Evolutionary conservation across 495 filamentous ascomycete species (phyloP).

Genomic region (Xylaria curta): DNA sequence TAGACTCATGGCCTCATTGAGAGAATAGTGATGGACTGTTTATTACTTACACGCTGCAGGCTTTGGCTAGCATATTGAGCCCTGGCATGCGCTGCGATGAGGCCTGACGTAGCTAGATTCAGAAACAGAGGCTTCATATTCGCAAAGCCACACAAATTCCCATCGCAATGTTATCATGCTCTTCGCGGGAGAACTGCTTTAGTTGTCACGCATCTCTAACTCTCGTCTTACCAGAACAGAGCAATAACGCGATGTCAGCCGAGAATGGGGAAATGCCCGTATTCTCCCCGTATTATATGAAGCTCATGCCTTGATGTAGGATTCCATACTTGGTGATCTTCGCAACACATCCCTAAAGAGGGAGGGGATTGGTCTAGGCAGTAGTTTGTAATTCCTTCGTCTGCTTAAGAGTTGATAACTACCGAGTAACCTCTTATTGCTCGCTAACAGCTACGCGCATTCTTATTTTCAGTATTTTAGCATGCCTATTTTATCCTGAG

Average conservation of each 20-base stretch:
- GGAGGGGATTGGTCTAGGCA: background rate
- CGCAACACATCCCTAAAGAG: background rate
- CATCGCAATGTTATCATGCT: background rate
- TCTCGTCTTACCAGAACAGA: background rate
- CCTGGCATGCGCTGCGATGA: background rate
- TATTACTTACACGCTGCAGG: background rate
- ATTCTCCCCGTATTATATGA: background rate
- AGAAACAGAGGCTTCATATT: background rate
- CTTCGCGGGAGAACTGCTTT: background rate
- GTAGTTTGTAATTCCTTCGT: background rate
- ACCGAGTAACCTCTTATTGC: background rate
- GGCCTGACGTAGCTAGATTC: background rate
- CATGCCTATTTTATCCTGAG: background rate
- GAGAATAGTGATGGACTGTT: background rate
- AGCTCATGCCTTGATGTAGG: background rate
- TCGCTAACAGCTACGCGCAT: background rate
- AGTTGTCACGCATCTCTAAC: background rate
- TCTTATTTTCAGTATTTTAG: background rate
- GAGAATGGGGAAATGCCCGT: background rate
- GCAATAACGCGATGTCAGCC: background rate
- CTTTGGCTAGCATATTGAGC: background rate
- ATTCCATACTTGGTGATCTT: background rate
- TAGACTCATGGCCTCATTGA: background rate
- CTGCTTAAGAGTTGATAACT: background rate
- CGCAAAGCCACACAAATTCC: background rate